These are phyloP conservation scores for Neocatenulostroma microsporum DNA, from an alignment of 2,329 filamentous ascomycete species.

Conservation along the genomic window DNA sequence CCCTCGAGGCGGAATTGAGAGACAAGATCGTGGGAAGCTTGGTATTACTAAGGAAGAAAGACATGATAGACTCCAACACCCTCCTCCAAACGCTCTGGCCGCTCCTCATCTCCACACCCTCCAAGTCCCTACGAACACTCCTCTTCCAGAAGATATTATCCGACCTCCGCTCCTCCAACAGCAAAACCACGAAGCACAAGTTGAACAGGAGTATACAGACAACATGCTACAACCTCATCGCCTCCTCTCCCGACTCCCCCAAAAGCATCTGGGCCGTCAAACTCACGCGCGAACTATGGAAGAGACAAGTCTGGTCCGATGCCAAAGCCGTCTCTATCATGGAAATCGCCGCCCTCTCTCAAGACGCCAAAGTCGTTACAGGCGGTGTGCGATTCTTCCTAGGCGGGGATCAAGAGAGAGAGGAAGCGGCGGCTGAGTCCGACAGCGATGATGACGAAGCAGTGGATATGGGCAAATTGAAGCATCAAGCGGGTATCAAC, in stretches of 20 bases:
- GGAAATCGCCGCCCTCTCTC: slow-evolving; percentile 82
- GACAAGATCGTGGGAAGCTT: slow-evolving; percentile 93
- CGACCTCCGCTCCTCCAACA: slow-evolving; percentile 80
- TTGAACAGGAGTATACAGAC: slow-evolving; percentile 91
- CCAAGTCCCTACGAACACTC: slow-evolving; percentile 76
- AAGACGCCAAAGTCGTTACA: slow-evolving; percentile 86
- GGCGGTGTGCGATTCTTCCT: slow-evolving; percentile 91
- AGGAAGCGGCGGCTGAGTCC: slow-evolving; percentile 78
- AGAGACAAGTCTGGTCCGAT: slow-evolving; percentile 91
- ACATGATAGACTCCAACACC: slow-evolving; percentile 76
- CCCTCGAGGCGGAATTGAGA: slow-evolving; percentile 73
- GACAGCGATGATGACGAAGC: slow-evolving; percentile 72
- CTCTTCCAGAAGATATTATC: slow-evolving; percentile 88
- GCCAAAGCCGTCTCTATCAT: slow-evolving; percentile 94
- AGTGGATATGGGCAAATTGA: slow-evolving; percentile 69
- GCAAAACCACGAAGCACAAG: slow-evolving; percentile 80
- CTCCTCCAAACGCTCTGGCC: slow-evolving; percentile 90
- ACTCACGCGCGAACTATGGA: slow-evolving; percentile 91
- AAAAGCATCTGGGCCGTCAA: slow-evolving; percentile 96
- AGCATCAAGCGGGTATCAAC: slow-evolving; percentile 83
- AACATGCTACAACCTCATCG: slow-evolving; percentile 83
- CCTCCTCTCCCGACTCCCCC: slow-evolving; percentile 72
- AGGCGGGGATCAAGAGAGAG: slow-evolving; percentile 89
- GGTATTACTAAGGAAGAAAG: slow-evolving; percentile 80
- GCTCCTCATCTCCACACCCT: slow-evolving; percentile 82